Evolutionary conservation across 1,139 yeast genomes (phyloP).

Genomic region (Tardiomyces digboiensis): DNA sequence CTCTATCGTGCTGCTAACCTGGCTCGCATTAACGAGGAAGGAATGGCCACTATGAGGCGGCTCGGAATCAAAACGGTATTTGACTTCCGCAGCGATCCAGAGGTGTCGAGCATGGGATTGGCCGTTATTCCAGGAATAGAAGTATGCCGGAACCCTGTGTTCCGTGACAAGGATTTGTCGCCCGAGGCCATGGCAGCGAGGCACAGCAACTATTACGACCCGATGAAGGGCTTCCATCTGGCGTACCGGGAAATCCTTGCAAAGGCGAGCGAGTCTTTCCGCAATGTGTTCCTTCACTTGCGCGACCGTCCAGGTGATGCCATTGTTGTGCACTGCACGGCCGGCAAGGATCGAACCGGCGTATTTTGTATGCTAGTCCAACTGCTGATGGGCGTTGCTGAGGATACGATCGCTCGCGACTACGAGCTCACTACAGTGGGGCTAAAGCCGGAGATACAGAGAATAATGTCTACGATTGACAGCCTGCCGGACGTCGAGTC

Average conservation of each 20-base stretch:
- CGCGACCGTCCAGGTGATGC: constrained; percentile 43
- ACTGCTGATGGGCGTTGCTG: constrained; percentile 54
- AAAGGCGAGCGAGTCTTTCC: constrained; percentile 30
- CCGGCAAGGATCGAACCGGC: constrained; percentile 87
- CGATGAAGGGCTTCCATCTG: constrained; percentile 53
- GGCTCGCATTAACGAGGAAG: constrained; percentile 9
- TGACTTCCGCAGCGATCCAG: constrained; percentile 62
- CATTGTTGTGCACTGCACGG: constrained; percentile 67
- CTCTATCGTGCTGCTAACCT: constrained; percentile 55
- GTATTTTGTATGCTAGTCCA: constrained; percentile 59
- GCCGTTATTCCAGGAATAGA: constrained; percentile 32
- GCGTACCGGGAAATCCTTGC: constrained; percentile 55
- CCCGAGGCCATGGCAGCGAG: constrained; percentile 57
- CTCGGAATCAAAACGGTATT: constrained; percentile 49
- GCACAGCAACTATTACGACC: constrained; percentile 46
- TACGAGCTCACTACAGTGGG: constrained; percentile 70
- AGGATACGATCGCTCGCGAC: constrained; percentile 56
- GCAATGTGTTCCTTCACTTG: constrained; percentile 24
- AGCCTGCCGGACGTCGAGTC: constrained; percentile 22
- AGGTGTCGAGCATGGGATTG: constrained; percentile 43
- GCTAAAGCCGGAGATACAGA: constrained; percentile 9
- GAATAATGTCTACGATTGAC: constrained; percentile 10
- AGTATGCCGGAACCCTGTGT: constrained; percentile 54
- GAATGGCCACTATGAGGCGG: constrained; percentile 22
- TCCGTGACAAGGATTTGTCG: constrained; percentile 45